A percentile compares a stretch with the other conserved stretches of the same genome.
Evolutionary conservation across 2,329 filamentous ascomycete genomes (phyloP).

Genomic region (Verticillium nonalfalfae): DNA sequence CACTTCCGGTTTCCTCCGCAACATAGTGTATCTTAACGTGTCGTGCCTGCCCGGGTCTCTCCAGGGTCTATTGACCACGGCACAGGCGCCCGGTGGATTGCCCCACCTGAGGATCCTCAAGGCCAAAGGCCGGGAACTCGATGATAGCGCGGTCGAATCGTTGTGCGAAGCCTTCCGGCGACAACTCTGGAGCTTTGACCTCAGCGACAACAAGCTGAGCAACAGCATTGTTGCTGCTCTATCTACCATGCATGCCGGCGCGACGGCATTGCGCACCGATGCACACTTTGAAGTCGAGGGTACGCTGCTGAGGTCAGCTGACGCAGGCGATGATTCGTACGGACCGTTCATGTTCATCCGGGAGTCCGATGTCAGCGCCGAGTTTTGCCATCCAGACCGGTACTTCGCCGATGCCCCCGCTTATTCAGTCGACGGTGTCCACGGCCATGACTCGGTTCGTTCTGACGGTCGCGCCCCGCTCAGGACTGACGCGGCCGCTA

Average conservation of each 20-base stretch:
- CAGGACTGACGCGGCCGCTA: slow-evolving; percentile 23
- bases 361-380: slow-evolving; percentile 39
- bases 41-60: slow-evolving; percentile 42
- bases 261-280: slow-evolving; percentile 23
- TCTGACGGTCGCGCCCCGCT: slow-evolving; percentile 22
- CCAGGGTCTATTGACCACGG: slow-evolving; percentile 23
- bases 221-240: slow-evolving; percentile 31
- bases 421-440: slow-evolving; percentile 24
- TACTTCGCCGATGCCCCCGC: slow-evolving; percentile 42
- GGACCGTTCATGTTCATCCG: slow-evolving; percentile 36
- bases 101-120: slow-evolving; percentile 47
- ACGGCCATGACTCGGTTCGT: slow-evolving; percentile 15
- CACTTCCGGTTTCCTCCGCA: slow-evolving; percentile 23
- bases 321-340: slow-evolving; percentile 23
- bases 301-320: slow-evolving; percentile 19
- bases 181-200: slow-evolving; percentile 51
- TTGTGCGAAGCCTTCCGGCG: slow-evolving; percentile 25
- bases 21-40: slow-evolving; percentile 46
- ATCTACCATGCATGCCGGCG: background rate
- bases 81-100: slow-evolving; percentile 26
- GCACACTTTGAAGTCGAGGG: slow-evolving; percentile 39
- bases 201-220: slow-evolving; percentile 44
- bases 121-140: slow-evolving; percentile 37
- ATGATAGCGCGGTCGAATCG: slow-evolving; percentile 26
- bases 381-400: slow-evolving; percentile 38